These are phyloP conservation scores for Populus tomentosa DNA, from an alignment of 441 rosid species.

Conservation along the genomic window DNA sequence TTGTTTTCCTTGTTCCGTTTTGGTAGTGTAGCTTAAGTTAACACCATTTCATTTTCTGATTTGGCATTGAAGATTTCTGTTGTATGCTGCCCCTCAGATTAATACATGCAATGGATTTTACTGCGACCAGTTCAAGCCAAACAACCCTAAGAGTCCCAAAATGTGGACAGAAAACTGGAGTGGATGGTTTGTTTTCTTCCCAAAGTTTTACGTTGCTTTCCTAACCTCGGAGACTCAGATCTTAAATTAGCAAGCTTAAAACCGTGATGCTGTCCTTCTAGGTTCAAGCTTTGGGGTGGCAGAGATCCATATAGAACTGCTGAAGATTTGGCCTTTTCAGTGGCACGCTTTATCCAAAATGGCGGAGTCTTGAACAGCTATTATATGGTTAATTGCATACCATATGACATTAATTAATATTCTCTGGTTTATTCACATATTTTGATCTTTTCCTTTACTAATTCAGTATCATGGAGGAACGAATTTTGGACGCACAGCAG, in stretches of 20 bases:
- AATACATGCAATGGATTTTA: constrained; percentile 76
- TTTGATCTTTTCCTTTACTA: not conserved
- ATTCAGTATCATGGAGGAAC: constrained; percentile 78
- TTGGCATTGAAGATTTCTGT: not conserved
- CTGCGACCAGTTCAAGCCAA: constrained; percentile 48
- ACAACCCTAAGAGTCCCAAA: constrained; percentile 46
- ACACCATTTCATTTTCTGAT: not conserved
- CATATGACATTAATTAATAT: not conserved
- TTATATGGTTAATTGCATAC: constrained; percentile 48
- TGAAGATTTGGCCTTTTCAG: constrained; percentile 62
- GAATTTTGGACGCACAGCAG: constrained; percentile 59
- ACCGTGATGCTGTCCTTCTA: not conserved
- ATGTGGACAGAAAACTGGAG: constrained; percentile 79
- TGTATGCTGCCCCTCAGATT: constrained; percentile 26
- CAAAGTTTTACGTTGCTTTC: not conserved
- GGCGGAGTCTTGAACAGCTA: constrained; percentile 67
- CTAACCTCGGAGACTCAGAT: too few relatives aligned
- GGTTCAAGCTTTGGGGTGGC: constrained; percentile 63
- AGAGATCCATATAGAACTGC: constrained; percentile 50
- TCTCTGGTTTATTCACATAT: not conserved
- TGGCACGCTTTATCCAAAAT: constrained; percentile 54
- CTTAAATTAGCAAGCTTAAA: too few relatives aligned
- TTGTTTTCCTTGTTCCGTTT: not conserved
- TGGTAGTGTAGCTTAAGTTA: not conserved
- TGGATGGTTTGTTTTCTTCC: constrained; percentile 35